phyloP scores from a whole-genome alignment of 192 early-diverging fungal species.

The Ambispora gerdemannii region DNA sequence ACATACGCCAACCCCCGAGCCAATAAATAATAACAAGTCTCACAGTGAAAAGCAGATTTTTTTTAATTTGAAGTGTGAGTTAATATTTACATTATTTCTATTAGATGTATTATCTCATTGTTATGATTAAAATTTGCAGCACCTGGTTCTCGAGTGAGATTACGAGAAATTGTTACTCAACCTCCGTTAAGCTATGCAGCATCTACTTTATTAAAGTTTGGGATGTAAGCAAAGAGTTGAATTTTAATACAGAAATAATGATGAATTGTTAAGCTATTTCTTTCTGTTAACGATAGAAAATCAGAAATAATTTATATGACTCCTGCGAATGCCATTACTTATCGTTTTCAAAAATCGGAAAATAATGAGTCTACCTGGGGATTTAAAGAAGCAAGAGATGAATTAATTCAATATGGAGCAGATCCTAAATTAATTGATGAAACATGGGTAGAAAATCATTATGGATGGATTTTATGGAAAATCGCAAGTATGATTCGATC shows the following conservation, averaged over 20 bases:
- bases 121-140: no score
- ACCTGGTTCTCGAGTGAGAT: background rate
- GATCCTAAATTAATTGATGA: constrained; percentile 26
- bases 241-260: background rate
- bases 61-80: no score
- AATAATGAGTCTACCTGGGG: constrained; percentile 40
- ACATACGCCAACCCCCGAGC: no score
- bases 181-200: background rate
- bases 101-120: no score
- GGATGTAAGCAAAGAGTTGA: background rate
- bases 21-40: no score
- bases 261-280: background rate
- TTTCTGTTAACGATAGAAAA: constrained; percentile 13
- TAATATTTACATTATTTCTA: no score
- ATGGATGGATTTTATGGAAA: constrained; percentile 69
- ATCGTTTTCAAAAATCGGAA: constrained; percentile 14
- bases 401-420: constrained; percentile 44
- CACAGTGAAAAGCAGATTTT: no score
- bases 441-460: constrained; percentile 65
- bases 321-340: constrained; percentile 22
- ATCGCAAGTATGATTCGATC: constrained; percentile 53
- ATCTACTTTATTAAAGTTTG: background rate
- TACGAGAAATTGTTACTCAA: constrained; percentile 9
- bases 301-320: constrained; percentile 37
- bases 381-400: constrained; percentile 36